Percentiles rank a stretch among this genome's conserved stretches.
These are phyloP conservation scores for Butyriboletus loyo DNA, from an alignment of 768 basidiomycete species.

Conservation along the genomic window DNA sequence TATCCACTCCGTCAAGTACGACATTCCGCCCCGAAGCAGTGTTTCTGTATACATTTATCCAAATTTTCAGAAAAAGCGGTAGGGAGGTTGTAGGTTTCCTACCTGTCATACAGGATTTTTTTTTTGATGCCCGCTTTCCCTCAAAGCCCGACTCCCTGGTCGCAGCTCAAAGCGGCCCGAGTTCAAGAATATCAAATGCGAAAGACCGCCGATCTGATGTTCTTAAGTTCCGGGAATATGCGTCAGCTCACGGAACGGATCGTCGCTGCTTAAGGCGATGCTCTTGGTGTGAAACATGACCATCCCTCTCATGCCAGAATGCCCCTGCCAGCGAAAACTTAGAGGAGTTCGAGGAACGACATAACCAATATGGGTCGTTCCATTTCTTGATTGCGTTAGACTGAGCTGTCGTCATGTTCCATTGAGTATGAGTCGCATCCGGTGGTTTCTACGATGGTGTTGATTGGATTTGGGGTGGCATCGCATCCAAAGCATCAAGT, in stretches of 20 bases:
- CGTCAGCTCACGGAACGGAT: neutral
- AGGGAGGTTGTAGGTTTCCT: no score
- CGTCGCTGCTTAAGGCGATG: no score
- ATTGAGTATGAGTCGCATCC: neutral
- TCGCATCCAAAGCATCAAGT: neutral
- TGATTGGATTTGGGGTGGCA: neutral
- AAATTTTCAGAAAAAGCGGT: no score
- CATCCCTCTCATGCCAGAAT: neutral
- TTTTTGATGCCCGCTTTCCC: neutral
- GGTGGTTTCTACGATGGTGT: neutral
- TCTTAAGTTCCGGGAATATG: no score
- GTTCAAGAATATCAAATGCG: neutral
- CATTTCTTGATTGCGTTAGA: neutral
- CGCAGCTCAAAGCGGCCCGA: neutral
- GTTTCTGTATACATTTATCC: neutral
- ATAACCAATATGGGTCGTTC: neutral
- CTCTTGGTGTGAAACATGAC: neutral
- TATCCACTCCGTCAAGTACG: neutral
- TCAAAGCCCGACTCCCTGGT: neutral
- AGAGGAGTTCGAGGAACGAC: neutral
- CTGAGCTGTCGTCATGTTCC: neutral
- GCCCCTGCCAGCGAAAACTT: neutral
- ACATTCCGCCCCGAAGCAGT: neutral
- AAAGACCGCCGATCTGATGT: neutral
- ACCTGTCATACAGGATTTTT: no score